Conservation (phyloP, 352 stramenopile species). For the Phytophthora pini region DNA sequence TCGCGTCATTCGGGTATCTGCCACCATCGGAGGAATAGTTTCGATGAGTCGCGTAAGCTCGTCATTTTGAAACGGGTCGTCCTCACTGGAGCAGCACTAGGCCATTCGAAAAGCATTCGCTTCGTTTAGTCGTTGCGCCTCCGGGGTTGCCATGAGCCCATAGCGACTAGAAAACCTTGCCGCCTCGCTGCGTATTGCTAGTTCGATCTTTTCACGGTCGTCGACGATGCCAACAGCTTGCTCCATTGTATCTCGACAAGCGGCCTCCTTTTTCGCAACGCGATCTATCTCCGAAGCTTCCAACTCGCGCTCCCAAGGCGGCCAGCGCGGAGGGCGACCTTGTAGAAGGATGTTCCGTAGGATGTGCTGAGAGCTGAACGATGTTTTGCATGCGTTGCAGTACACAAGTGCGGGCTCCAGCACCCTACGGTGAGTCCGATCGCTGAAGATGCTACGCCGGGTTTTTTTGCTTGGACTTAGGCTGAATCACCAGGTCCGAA, state of each 20-base stretch:
- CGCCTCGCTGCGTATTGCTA: too few species aligned
- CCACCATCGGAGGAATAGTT: not conserved
- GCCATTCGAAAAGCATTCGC: not conserved
- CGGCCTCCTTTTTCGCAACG: not conserved
- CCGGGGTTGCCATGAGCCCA: too few species aligned
- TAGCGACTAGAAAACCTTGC: too few species aligned
- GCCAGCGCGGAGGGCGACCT: not conserved
- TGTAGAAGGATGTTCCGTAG: not conserved
- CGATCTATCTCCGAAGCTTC: not conserved
- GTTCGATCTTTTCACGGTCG: too few species aligned
- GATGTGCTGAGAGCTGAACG: not conserved
- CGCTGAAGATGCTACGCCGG: not conserved
- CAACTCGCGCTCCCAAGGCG: not conserved
- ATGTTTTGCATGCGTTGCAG: not conserved
- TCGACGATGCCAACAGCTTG: too few species aligned
- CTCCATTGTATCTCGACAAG: too few species aligned
- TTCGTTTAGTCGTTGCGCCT: not conserved
- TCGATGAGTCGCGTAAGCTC: not conserved
- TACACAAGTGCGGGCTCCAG: not conserved
- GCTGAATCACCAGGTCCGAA: not conserved
- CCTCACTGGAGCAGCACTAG: not conserved
- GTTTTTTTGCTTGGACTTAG: not conserved
- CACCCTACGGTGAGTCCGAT: not conserved
- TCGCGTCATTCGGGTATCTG: not conserved
- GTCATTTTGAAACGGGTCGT: slow-evolving; percentile 7